Percentiles rank a stretch among this genome's conserved stretches.
These are phyloP conservation scores for Tilletia indica DNA, from an alignment of 1,284 basidiomycete genomes.

Conservation along the genomic window DNA sequence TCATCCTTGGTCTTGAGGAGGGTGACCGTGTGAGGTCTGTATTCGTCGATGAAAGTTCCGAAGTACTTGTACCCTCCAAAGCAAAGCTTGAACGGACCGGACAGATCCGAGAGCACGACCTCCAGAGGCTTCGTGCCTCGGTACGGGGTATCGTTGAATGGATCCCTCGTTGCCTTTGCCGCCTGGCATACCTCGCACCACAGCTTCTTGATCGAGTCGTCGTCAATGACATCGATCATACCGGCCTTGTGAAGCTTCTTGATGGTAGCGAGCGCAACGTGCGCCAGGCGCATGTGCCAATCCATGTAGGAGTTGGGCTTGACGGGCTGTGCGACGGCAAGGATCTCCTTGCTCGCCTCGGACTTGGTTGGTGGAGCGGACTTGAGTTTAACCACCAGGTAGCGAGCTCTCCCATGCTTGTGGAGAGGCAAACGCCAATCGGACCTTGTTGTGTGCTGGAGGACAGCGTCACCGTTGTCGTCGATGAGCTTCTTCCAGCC, in stretches of 20 bases:
- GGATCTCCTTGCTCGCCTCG: neutral
- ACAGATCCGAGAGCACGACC: neutral
- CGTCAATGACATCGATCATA: too few species aligned
- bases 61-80: neutral
- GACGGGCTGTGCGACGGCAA: neutral
- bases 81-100: neutral
- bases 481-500: neutral
- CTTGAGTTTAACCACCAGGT: constrained; percentile 1
- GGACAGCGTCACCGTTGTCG: constrained; percentile 1
- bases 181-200: constrained; percentile 7
- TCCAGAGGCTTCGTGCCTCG: neutral
- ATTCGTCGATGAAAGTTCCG: constrained; percentile 1
- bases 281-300: too few species aligned
- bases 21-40: neutral
- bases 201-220: neutral
- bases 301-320: too few species aligned
- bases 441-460: neutral
- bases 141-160: neutral
- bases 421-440: neutral
- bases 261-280: too few species aligned
- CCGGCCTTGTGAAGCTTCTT: too few species aligned
- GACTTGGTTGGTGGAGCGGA: neutral
- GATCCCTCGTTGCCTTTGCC: neutral
- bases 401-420: neutral
- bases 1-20: constrained; percentile 7